Evolutionary conservation across 768 basidiomycete genomes (phyloP).

Genomic region (Hebeloma cylindrosporum): DNA sequence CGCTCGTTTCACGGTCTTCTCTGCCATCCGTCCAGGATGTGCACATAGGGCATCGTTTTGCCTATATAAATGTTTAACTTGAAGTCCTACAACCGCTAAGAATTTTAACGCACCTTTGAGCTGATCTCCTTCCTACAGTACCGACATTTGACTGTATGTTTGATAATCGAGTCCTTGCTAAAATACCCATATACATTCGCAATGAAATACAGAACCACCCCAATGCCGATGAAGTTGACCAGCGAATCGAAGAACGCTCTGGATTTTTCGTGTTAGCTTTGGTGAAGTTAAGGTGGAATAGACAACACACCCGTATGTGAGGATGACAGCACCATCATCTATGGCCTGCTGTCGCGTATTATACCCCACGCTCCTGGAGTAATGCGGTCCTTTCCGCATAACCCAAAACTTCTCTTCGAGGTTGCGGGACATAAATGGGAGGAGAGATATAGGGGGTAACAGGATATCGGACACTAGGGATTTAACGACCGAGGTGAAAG

Average conservation of each 20-base stretch:
- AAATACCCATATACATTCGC: constrained; percentile 37
- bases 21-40: constrained; percentile 44
- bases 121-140: constrained; percentile 46
- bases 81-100: background rate
- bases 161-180: constrained; percentile 43
- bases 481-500: constrained; percentile 42
- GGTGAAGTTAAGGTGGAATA: background rate
- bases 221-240: constrained; percentile 40
- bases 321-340: constrained; percentile 45
- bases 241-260: constrained; percentile 39
- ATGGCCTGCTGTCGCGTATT: constrained; percentile 44
- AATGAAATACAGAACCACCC: constrained; percentile 36
- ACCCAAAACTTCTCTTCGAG: constrained; percentile 44
- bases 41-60: constrained; percentile 40
- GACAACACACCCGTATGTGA: constrained; percentile 33
- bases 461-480: constrained; percentile 45
- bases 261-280: background rate
- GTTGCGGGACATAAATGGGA: constrained; percentile 44
- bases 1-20: constrained; percentile 34
- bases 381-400: constrained; percentile 33
- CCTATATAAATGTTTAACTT: constrained; percentile 21
- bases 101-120: constrained; percentile 28
- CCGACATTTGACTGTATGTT: constrained; percentile 36
- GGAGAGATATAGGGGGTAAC: constrained; percentile 39
- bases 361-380: constrained; percentile 28